Percentiles rank a stretch among this genome's conserved stretches.
phyloP scores from a whole-genome alignment of 495 filamentous ascomycete species.

The Daldinia childiae region DNA sequence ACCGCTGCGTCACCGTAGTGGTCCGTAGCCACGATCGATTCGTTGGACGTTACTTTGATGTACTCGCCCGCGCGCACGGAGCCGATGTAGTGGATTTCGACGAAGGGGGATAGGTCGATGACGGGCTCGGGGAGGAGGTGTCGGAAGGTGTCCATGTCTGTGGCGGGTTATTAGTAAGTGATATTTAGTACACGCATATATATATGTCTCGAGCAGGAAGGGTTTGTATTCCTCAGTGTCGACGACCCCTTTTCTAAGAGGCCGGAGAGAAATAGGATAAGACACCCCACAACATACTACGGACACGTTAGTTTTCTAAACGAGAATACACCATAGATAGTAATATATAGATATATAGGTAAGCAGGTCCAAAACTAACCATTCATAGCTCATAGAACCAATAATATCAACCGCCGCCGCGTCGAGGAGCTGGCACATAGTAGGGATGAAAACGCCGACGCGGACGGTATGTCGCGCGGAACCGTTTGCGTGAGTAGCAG shows the following conservation, averaged over 20 bases:
- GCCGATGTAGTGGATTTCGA: constrained; percentile 59
- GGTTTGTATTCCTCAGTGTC: neutral
- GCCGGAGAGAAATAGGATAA: neutral
- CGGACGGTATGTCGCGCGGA: constrained; percentile 11
- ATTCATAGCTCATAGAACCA: constrained; percentile 56
- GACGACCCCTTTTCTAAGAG: neutral
- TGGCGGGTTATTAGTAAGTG: neutral
- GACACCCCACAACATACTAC: constrained; percentile 14
- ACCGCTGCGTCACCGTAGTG: constrained; percentile 55
- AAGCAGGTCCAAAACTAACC: constrained; percentile 14
- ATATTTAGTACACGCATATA: neutral
- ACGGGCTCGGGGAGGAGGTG: constrained; percentile 49
- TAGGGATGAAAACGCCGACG: constrained; percentile 59
- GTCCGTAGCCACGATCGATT: constrained; percentile 51
- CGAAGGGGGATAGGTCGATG: constrained; percentile 50
- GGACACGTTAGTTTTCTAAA: constrained; percentile 12
- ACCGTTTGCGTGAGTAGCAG: constrained; percentile 6
- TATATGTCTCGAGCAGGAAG: neutral
- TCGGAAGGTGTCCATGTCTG: constrained; percentile 46
- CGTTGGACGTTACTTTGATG: constrained; percentile 50
- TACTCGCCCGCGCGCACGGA: constrained; percentile 41
- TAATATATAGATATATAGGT: neutral
- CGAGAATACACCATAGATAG: neutral
- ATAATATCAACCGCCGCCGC: constrained; percentile 60
- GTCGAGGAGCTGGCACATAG: constrained; percentile 59